A percentile compares a stretch with the other conserved stretches of the same genome.
phyloP scores from a whole-genome alignment of 768 basidiomycete genomes.

The Agaricus sinodeliciosus region DNA sequence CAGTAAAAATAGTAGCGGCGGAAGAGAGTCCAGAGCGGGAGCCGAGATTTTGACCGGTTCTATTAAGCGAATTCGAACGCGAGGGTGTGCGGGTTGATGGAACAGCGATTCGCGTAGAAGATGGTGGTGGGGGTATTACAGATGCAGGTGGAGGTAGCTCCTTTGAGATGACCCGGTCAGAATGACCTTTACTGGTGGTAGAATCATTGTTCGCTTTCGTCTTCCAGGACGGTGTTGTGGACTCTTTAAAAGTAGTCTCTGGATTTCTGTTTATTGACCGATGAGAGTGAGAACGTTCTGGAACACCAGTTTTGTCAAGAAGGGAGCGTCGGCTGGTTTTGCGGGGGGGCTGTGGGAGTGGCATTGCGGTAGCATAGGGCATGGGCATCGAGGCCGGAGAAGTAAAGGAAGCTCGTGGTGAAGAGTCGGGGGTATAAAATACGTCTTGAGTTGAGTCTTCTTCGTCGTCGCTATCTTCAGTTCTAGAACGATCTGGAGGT shows the following conservation, averaged over 20 bases:
- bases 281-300: slow-evolving; percentile 1
- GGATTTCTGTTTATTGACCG: not conserved
- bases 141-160: slow-evolving; percentile 2
- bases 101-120: slow-evolving; percentile 12
- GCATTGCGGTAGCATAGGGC: slow-evolving; percentile 16
- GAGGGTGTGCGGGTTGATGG: slow-evolving; percentile 23
- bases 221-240: slow-evolving; percentile 6
- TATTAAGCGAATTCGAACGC: slow-evolving; percentile 10
- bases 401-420: slow-evolving; percentile 44
- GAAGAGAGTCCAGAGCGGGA: slow-evolving; percentile 2
- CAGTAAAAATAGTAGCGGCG: not conserved
- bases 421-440: slow-evolving; percentile 59
- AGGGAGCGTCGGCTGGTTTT: slow-evolving; percentile 21
- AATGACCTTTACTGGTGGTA: not conserved
- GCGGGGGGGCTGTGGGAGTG: slow-evolving; percentile 16
- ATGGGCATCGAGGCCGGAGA: slow-evolving; percentile 22
- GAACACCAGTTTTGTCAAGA: slow-evolving; percentile 7
- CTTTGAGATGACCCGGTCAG: not conserved
- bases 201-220: not conserved
- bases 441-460: slow-evolving; percentile 27
- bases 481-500: not conserved
- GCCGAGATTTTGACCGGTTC: not conserved
- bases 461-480: slow-evolving; percentile 3
- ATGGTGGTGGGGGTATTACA: not conserved
- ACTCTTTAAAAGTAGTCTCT: not conserved